Percentiles rank a stretch among this genome's conserved stretches.
Evolutionary conservation across 371 early-diverging fungal species (phyloP).

Genomic region (Mucor racemosus): DNA sequence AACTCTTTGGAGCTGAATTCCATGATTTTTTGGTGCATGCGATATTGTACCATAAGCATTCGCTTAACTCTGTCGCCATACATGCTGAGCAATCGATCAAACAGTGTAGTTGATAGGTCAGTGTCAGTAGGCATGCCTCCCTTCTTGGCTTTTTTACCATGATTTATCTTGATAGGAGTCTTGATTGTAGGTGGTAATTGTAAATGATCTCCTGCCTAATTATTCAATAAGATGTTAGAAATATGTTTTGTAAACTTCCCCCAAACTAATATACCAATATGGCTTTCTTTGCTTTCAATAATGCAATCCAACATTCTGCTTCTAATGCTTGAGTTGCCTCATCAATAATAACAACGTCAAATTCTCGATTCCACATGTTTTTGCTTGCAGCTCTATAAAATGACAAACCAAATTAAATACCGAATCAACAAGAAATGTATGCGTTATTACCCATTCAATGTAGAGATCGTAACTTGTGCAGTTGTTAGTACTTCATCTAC

Average conservation of each 20-base stretch:
- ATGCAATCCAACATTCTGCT: conserved; percentile 92
- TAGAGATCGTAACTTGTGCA: conserved; percentile 69
- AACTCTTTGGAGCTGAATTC: conserved; percentile 70
- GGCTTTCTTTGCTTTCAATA: conserved; percentile 76
- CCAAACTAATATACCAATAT: conserved; percentile 69
- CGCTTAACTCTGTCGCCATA: conserved; percentile 65
- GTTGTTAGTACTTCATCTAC: conserved; percentile 64
- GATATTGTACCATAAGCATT: conserved; percentile 85
- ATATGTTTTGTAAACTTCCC: too few relatives aligned
- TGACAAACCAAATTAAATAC: too few relatives aligned
- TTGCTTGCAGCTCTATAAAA: conserved; percentile 63
- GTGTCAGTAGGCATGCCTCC: conserved; percentile 32
- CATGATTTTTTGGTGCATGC: conserved; percentile 89
- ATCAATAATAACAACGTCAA: conserved; percentile 94
- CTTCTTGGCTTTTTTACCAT: conserved; percentile 19
- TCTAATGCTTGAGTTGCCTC: conserved; percentile 93
- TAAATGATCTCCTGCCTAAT: conserved; percentile 90
- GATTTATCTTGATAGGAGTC: conserved; percentile 28
- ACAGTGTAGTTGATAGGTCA: conserved; percentile 59
- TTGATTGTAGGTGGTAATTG: conserved; percentile 91
- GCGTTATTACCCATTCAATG: conserved; percentile 70
- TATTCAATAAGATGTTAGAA: neutral
- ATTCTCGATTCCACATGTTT: conserved; percentile 63
- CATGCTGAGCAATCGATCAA: conserved; percentile 70
- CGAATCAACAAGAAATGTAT: too few relatives aligned